Base-by-base conservation (phyloP, 768 basidiomycete genomes). In the Kwoniella sp. region DNA sequence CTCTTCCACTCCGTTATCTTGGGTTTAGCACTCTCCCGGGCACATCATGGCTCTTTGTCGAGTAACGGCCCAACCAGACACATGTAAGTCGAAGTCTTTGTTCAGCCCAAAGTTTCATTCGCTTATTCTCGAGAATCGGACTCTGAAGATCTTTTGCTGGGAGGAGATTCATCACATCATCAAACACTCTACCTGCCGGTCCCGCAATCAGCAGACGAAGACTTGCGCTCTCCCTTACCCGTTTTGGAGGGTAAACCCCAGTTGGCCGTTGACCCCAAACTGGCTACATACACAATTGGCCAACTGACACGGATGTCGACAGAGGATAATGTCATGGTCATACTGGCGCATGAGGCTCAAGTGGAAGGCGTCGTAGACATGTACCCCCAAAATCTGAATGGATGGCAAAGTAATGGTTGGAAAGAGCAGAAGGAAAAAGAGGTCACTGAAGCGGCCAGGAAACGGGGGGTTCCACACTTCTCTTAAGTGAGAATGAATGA, bases 281-380 rank as follows among this genome's bases (percentile, higher is more conserved):
- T 58, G n/a, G 65, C 65, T 40, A 63, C 58, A 0, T 30, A 68
- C 21, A 66, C 65, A n/a, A 70, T 72, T 8, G 65, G 66, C 1
- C 60, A 55, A 22, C 33, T 72, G 33, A 69, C 63, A 5, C 40
- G 73, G 22, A 68, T 69, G 65, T 63, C 59, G 24, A 54, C 37
- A 9, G 71, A 72, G 55, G 67, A 70, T 3, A 69, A 75, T 26
- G 48, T 75, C 33, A 72, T 75, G 71, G 69, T 68, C 15, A 22
- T 75, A 22, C 44, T 75, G 44, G 73, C 73, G 4, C 69, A 75
- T 53, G 73, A 75, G 33, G 64, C 52, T 8, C 65, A 69, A 33
- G 64, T 67, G 1, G 53, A 58, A 9, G 67, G 67, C 21, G 48
- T 71, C 4, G 29, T 69, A 19, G 63, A 63, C 12, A 26, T 36